Evolutionary conservation across 164 flowering plant genomes (phyloP), one percentile per base, ranked within the genome.

Genomic region (Macadamia integrifolia): DNA sequence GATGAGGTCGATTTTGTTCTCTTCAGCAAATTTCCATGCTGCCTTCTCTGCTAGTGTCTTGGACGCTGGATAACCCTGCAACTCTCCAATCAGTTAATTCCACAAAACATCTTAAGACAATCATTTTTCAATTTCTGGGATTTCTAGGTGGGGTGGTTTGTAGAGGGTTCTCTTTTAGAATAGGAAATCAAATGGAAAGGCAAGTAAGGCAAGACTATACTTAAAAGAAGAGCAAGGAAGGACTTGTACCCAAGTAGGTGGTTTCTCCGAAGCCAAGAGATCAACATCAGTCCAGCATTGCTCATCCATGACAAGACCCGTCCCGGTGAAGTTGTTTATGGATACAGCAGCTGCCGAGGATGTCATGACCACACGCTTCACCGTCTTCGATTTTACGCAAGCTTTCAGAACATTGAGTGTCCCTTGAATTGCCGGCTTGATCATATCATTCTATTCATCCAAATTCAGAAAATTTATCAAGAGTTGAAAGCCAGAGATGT

Each of bases 301-400:
- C 70, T 91, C 97, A 35, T 75, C 77, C 76, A 87, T 67, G 58
- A 91, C 91, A n/a, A 79, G 66, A 50, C 84, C 87, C 0, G 82
- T 76, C 18, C 82, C 88, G 8, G 61, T 67, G 1, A 72, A 78
- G 28, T 74, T 69, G 58, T 84, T 84, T 50, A 84, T 78, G 0
- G 89, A 60, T 7, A 87, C 88, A 32, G 93, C 84, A 40, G 91
- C 93, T 29, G 89, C 89, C 0, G 96, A 88, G 0, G 93, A 88
- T 28, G 93, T 90, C 72, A 85, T 60, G 28, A 90, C 62, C 23
- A 90, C 90, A 0, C 93, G 82, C 69, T 82, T 86, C 59, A 85
- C 90, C 12, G 90, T 79, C 70, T 81, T 81, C 0, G 91, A 77
- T 69, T 85, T 86, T 11, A 64, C 73, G 66, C 93, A 88, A 32